Evolutionary conservation across 345 rosid species (phyloP), one percentile per base, ranked within the genome.

Genomic region (Camelina neglecta): DNA sequence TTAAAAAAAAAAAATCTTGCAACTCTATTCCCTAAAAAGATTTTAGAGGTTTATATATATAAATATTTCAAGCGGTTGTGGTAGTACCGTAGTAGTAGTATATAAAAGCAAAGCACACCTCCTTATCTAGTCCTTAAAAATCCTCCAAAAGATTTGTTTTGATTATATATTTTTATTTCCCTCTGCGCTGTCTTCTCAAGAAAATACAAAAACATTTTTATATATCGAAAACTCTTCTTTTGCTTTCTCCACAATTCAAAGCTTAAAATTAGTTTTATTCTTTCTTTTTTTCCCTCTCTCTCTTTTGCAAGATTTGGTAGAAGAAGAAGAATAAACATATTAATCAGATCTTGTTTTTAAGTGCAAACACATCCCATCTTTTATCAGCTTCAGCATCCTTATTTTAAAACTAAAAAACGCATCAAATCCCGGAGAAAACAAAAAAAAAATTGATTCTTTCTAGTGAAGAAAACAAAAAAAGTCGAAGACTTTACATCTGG

Each of bases 201-300:
- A 8, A 35, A 62, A 36, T 55, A 31, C 15, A 15, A 62, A 7
- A 42, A 12, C 1, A 44, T 72, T 72, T 31, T 56, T 21, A 4
- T 80, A 65, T 36, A 35, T 35, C 8, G 38, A 60, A n/a, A 64
- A 41, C 61, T 87, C 29, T 26, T 26, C 29, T 26, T 3, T 49
- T 89, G 77, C 87, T 82, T 85, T 65, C 83, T 67, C 81, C 82
- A 69, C 81, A 86, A 81, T 87, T 82, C 85, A 83, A 80, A 71
- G 66, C 80, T 71, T 68, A 67, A 29, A 29, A n/a, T 55, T 47
- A 77, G 8, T 49, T 67, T 41, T 71, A 65, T 65, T 65, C 63
- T 51, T 11, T 18, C 18, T 44, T 71, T 58, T 74, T 29, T 26
- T 26, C 29, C 29, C 29, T 29, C 71, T 45, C 49, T 69, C 64